Evolutionary conservation across 768 basidiomycete genomes (phyloP), one percentile per base, ranked within the genome.

Genomic region (Collybiopsis luxurians): DNA sequence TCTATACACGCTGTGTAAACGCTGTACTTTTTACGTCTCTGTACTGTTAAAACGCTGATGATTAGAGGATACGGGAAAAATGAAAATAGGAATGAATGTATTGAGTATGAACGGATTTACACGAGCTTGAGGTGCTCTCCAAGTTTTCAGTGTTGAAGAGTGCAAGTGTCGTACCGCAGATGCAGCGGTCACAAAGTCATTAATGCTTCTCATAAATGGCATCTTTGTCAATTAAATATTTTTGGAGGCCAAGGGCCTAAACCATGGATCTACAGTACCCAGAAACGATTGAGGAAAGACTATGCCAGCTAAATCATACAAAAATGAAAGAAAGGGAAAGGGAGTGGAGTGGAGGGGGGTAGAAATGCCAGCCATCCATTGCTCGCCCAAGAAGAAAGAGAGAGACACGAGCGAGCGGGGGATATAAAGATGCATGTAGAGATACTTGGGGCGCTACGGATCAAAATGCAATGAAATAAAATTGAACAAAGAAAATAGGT

Each of bases 221-320:
- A n/a, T n/a, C n/a, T 28, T 34, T n/a, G 34, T 19, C 44, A 28
- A 49, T 49, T 49, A 36, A 49, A 49, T 49, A 49, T 26, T 49
- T 49, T 49, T 36, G 36, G 50, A 51, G 50, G 50, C 50, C 24
- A 27, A 48, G 5, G 48, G 28, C 48, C 48, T 47, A 47, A 47
- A 47, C 30, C 45, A 47, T 47, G 30, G 26, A 24, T 47, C 45
- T 51, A 36, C 50, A 39, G 31, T 51, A 51, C 36, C 36, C 36
- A n/a, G 31, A 34, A 51, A 39, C 23, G 50, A 51, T 51, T 51
- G 50, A n/a, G n/a, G n/a, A 51, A 51, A 51, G 48, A 39, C 38
- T 51, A 39, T 39, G 50, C 50, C 50, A 54, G 40, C 53, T 45
- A 54, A 44, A 43, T 54, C 23, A 54, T 54, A 54, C 53, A 54